Percentiles rank a stretch among this genome's conserved stretches.
These are phyloP conservation scores for Yamadazyma oceani DNA, from an alignment of 1,139 yeast species.

Conservation along the genomic window DNA sequence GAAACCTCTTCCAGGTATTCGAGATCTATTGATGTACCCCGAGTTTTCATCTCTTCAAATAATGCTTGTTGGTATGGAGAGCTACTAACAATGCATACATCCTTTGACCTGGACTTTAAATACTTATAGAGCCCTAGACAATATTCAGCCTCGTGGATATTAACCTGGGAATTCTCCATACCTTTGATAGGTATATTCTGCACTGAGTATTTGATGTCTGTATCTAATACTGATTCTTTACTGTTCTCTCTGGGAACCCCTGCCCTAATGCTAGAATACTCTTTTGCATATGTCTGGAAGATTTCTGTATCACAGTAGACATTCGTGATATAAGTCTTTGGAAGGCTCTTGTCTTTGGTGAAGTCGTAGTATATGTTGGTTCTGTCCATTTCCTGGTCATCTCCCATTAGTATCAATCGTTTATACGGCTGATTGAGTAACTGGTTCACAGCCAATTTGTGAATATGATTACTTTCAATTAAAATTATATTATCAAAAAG, in stretches of 20 bases:
- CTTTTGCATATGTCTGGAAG: conserved; percentile 4
- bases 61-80: conserved; percentile 15
- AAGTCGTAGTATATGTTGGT: neutral
- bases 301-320: conserved; percentile 2
- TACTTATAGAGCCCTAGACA: conserved; percentile 6
- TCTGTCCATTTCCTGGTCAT: conserved; percentile 1
- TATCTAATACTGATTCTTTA: too few species aligned
- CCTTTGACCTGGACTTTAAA: conserved; percentile 5
- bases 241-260: too few species aligned
- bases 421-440: neutral
- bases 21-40: neutral
- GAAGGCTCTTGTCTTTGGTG: neutral
- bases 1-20: conserved; percentile 7
- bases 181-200: neutral
- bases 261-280: too few species aligned
- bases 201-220: neutral
- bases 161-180: conserved; percentile 7
- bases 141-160: conserved; percentile 14
- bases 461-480: conserved; percentile 10
- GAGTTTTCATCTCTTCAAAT: conserved; percentile 10
- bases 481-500: conserved; percentile 10
- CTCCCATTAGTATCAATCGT: conserved; percentile 9
- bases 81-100: conserved; percentile 11
- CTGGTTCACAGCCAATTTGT: neutral
- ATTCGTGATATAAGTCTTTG: neutral